These are phyloP conservation scores for Keithomyces neogunnii DNA, from an alignment of 2,329 filamentous ascomycete species.

Conservation along the genomic window DNA sequence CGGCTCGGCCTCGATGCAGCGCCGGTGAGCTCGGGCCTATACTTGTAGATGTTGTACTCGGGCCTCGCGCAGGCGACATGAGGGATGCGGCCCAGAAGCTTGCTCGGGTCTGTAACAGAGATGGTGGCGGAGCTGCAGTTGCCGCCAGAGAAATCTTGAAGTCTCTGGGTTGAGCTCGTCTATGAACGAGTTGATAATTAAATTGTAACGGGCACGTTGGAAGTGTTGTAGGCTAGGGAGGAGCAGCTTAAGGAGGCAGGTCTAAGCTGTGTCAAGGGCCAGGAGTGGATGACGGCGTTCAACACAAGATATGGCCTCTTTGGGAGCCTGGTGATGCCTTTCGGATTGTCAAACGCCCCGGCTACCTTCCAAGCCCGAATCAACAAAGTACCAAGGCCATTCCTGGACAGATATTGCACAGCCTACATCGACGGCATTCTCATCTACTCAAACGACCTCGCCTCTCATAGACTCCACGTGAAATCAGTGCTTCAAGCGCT, in stretches of 20 bases:
- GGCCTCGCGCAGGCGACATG: neutral
- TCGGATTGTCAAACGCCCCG: neutral
- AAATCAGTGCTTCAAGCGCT: neutral
- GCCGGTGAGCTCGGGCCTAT: neutral
- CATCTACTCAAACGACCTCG: slow-evolving; percentile 3
- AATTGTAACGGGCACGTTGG: neutral
- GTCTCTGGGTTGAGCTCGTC: too few species aligned
- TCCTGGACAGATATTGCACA: slow-evolving; percentile 3
- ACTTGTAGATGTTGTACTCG: neutral
- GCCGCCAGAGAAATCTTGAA: neutral
- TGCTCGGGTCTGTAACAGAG: neutral
- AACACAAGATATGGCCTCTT: slow-evolving; percentile 1
- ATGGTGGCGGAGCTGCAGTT: neutral
- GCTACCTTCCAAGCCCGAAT: neutral
- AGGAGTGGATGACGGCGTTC: slow-evolving; percentile 3
- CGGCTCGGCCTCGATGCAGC: neutral
- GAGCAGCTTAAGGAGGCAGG: too few species aligned
- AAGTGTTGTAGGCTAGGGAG: too few species aligned
- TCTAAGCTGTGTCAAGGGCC: too few species aligned
- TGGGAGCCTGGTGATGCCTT: neutral
- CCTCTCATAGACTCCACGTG: neutral
- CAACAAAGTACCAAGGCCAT: neutral
- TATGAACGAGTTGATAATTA: too few species aligned
- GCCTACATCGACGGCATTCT: slow-evolving; percentile 7
- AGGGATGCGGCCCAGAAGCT: neutral